phyloP scores from a whole-genome alignment of 2,329 filamentous ascomycete species.

The Sporothrix euskadiensis region DNA sequence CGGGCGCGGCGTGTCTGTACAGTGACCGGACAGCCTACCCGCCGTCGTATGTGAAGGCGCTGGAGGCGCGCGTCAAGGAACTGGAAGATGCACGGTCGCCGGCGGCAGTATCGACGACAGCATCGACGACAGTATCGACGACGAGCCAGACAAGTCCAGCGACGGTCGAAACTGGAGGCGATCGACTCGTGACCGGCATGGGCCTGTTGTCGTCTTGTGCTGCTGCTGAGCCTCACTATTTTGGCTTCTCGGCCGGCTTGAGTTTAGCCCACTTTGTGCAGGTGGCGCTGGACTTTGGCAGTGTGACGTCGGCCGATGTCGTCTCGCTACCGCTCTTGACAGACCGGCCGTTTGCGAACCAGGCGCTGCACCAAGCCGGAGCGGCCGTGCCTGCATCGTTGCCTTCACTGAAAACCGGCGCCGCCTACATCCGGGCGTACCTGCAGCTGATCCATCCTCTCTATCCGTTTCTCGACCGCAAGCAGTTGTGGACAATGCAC shows the following conservation, averaged over 20 bases:
- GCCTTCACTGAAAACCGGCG: conserved; percentile 3
- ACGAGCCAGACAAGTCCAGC: background rate
- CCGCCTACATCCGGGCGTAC: conserved; percentile 25
- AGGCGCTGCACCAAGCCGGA: conserved; percentile 9
- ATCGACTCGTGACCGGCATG: conserved; percentile 22
- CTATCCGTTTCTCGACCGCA: conserved; percentile 24
- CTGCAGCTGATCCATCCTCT: conserved; percentile 28
- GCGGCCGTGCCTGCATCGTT: background rate
- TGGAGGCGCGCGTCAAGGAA: conserved; percentile 20
- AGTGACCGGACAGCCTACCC: conserved; percentile 26
- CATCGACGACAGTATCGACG: background rate
- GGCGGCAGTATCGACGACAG: background rate
- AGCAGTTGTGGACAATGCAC: conserved; percentile 21
- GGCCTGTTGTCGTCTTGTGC: conserved; percentile 29
- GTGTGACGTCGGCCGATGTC: conserved; percentile 19
- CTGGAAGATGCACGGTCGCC: conserved; percentile 10
- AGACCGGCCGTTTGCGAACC: conserved; percentile 28
- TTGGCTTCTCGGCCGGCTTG: conserved; percentile 29
- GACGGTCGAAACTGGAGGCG: background rate
- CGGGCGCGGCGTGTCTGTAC: conserved; percentile 21
- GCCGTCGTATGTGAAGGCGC: conserved; percentile 25
- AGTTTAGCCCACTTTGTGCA: conserved; percentile 29
- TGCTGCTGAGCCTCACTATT: conserved; percentile 28
- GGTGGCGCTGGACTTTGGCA: conserved; percentile 28
- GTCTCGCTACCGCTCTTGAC: conserved; percentile 26